Base-by-base conservation (phyloP, 139 green algal species). In the Raphidocelis subcapitata region DNA sequence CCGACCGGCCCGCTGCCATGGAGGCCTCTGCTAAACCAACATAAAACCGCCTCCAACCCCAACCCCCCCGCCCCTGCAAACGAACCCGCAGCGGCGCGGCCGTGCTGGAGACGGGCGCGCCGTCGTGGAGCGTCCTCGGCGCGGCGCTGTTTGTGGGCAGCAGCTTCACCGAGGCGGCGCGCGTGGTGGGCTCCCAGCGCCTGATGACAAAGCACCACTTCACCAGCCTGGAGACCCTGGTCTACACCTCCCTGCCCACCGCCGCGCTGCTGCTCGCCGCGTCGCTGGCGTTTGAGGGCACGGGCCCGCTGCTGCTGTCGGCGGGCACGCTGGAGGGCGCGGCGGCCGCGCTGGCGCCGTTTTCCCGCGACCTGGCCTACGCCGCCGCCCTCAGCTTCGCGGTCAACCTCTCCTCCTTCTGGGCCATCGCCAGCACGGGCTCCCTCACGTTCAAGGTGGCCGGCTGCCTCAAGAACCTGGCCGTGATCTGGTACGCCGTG, bases 371-470 rank as follows among this genome's bases (percentile, higher is more conserved):
- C 8, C 41, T 49, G 8, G 41, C 41, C 41, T 49, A 49, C 41
- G 70, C 70, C 29, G 49, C 31, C 29, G 63, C 21, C n/a, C 41
- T 64, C 14, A 77, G 70, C 47, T 33, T 44, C 21, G n/a, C 63
- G 32, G 86, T 93, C 61, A 92, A 93, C 70, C 59, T 90, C 4
- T 79, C 79, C 36, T 89, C 75, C 41, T 88, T 85, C 49, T 74
- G 87, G 24, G 89, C 88, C 20, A 90, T 94, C 59, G 65, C 76
- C 46, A 65, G 74, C 35, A 93, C 86, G 20, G 86, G 77, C 65
- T 87, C 79, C 15, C 69, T 94, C 28, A 93, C 87, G 0, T 91
- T 94, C 84, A 94, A 94, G 75, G 85, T 89, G 15, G 79, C 80
- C 21, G 82, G 82, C 15, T 89, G 80, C 60, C 28, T 88, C n/a